A percentile compares a stretch with the other conserved stretches of the same genome.
phyloP scores from a whole-genome alignment of 2,329 filamentous ascomycete genomes.

The Neocatenulostroma microsporum region DNA sequence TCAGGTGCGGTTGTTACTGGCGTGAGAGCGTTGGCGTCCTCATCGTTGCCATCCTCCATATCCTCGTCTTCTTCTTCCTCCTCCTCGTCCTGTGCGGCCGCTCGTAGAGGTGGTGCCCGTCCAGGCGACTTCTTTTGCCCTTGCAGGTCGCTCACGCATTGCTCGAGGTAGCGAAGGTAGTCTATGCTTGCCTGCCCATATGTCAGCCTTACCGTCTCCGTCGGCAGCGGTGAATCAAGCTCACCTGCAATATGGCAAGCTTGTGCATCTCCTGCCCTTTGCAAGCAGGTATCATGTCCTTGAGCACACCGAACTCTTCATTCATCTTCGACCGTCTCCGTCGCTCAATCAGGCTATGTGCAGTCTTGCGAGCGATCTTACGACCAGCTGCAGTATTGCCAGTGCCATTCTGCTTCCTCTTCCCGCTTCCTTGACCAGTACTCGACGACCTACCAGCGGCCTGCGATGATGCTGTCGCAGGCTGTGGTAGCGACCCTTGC shows the following conservation, averaged over 20 bases:
- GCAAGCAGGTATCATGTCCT: slow-evolving; percentile 92
- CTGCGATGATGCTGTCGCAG: slow-evolving; percentile 9
- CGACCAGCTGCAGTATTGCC: slow-evolving; percentile 77
- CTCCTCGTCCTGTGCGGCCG: slow-evolving; percentile 30
- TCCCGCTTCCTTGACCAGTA: slow-evolving; percentile 38
- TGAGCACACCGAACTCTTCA: slow-evolving; percentile 88
- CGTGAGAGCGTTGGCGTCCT: slow-evolving; percentile 26
- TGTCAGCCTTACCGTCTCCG: slow-evolving; percentile 3
- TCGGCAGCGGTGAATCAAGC: slow-evolving; percentile 23
- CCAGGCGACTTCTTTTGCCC: slow-evolving; percentile 35
- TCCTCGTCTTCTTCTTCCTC: slow-evolving; percentile 40
- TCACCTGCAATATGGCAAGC: slow-evolving; percentile 82
- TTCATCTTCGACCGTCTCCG: slow-evolving; percentile 95
- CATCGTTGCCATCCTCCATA: slow-evolving; percentile 44
- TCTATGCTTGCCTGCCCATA: slow-evolving; percentile 75
- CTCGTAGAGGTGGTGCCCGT: slow-evolving; percentile 13
- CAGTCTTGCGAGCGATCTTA: slow-evolving; percentile 92
- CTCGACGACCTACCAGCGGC: slow-evolving; percentile 15
- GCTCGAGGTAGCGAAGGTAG: slow-evolving; percentile 87
- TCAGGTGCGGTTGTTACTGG: slow-evolving; percentile 16
- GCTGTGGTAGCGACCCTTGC: slow-evolving; percentile 16
- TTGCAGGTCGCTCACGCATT: slow-evolving; percentile 76
- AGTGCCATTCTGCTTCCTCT: slow-evolving; percentile 67
- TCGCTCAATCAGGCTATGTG: slow-evolving; percentile 89
- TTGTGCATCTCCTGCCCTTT: slow-evolving; percentile 97